A percentile compares a stretch with the other conserved stretches of the same genome.
phyloP scores from a whole-genome alignment of 305 asterid genomes.

The Fraxinus xanthoxyloides region DNA sequence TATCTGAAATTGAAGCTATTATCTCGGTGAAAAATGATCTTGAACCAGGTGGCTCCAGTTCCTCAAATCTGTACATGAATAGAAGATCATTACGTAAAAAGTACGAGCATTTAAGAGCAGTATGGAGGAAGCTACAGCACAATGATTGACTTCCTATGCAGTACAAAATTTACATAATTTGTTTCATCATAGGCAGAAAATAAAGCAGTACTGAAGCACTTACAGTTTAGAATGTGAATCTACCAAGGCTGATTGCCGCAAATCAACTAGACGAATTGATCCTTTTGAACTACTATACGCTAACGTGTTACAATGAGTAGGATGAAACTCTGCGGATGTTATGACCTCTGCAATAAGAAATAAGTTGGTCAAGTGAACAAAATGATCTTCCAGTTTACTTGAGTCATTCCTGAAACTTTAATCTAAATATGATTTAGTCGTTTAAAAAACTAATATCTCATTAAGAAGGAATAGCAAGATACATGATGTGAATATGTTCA shows the following conservation, averaged over 20 bases:
- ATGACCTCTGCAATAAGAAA: conserved; percentile 82
- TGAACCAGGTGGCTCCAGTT: conserved; percentile 94
- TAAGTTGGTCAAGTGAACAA: conserved; percentile 1
- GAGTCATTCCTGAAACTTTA: not conserved
- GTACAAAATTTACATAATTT: not conserved
- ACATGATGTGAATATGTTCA: not conserved
- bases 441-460: not conserved
- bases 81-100: conserved; percentile 23
- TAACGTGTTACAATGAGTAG: conserved; percentile 86
- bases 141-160: not conserved
- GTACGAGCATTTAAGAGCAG: conserved; percentile 2
- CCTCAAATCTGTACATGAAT: conserved; percentile 75
- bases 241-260: conserved; percentile 94
- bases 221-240: conserved; percentile 93
- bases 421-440: not conserved
- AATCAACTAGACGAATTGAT: conserved; percentile 93
- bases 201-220: conserved; percentile 29
- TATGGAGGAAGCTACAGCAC: not conserved
- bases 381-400: not conserved
- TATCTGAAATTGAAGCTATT: conserved; percentile 95
- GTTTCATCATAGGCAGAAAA: conserved; percentile 10
- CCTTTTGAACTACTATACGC: conserved; percentile 99
- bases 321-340: conserved; percentile 98
- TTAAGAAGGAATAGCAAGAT: not conserved
- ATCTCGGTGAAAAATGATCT: conserved; percentile 99